Percentiles rank a stretch among this genome's conserved stretches.
Evolutionary conservation across 169 alveolate species (phyloP).

Genomic region (Plasmodium berghei): DNA sequence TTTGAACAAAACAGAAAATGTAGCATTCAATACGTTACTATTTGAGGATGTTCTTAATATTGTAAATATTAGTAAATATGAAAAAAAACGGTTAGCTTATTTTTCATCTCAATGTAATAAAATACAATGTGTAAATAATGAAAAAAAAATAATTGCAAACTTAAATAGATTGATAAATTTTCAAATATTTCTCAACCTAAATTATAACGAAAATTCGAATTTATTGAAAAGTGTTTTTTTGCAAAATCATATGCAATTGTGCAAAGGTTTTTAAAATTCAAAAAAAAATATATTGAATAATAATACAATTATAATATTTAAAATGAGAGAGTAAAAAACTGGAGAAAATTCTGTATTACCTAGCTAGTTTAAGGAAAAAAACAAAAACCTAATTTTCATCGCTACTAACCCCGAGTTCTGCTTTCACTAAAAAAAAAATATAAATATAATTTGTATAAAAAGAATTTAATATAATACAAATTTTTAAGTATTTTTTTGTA

Average conservation of each 20-base stretch:
- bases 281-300: neutral
- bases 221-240: conserved; percentile 35
- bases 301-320: neutral
- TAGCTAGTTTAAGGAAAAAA: neutral
- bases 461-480: neutral
- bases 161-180: conserved; percentile 3
- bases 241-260: conserved; percentile 49
- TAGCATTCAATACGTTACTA: conserved; percentile 5
- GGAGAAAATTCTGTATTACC: neutral
- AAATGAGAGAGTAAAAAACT: neutral
- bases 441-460: neutral
- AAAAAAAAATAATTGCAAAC: neutral
- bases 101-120: conserved; percentile 16
- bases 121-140: conserved; percentile 22
- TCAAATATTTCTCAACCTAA: conserved; percentile 38
- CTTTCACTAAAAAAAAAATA: conserved; percentile 29
- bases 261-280: neutral
- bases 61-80: neutral
- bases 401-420: conserved; percentile 70
- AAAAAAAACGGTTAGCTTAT: conserved; percentile 2
- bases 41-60: conserved; percentile 6
- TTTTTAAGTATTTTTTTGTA: neutral
- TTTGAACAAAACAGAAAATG: neutral
- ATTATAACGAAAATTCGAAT: conserved; percentile 13
- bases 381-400: conserved; percentile 38